Base-by-base conservation (phyloP, 1,284 basidiomycete genomes). In the Ustilago lituana region DNA sequence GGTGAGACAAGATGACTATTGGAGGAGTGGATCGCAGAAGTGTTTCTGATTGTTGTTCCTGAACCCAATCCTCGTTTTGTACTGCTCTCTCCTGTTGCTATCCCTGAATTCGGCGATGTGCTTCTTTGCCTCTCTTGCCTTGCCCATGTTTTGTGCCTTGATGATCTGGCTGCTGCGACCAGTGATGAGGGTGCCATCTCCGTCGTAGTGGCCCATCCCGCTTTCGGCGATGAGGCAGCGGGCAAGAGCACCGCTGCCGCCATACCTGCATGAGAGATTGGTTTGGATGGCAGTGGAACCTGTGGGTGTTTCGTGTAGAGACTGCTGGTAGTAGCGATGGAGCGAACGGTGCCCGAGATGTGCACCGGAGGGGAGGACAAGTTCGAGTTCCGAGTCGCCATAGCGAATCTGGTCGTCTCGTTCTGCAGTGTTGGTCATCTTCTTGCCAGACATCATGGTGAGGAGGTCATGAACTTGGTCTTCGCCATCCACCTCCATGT, bases 361-460 rank as follows among this genome's bases (percentile, higher is more conserved):
- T 10, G 89, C 88, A 36, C 96, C 96, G 0, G 94, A 95, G 0
- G 96, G 94, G 6, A 99, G 87, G 6, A 96, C 90, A n/a, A 99
- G 89, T 74, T 98, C 95, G 76, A 90, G 89, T 33, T 89, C 84
- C 29, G 85, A 84, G 31, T 85, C 82, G 10, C 80, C 80, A 35
- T 74, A 76, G 6, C 66, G 49, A 12, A 76, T 60, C 24, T 87
- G 86, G 29, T 83, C 89, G 72, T 79, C 73, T 15, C 90, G 89
- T 87, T 89, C 89, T 15, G 86, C 84, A 8, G 85, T 84, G 15
- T 83, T 80, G 41, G 83, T 83, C 14, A 9, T 24, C 51, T 56
- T 56, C 31, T 35, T 56, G 15, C 27, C 36, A 15, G 43, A 50
- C 22, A 51, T 56, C 8, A 36, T 58, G 19, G 36, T 49, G 17